These are phyloP conservation scores for Skeletonema potamos DNA, from an alignment of 108 stramenopile genomes.

Conservation along the genomic window DNA sequence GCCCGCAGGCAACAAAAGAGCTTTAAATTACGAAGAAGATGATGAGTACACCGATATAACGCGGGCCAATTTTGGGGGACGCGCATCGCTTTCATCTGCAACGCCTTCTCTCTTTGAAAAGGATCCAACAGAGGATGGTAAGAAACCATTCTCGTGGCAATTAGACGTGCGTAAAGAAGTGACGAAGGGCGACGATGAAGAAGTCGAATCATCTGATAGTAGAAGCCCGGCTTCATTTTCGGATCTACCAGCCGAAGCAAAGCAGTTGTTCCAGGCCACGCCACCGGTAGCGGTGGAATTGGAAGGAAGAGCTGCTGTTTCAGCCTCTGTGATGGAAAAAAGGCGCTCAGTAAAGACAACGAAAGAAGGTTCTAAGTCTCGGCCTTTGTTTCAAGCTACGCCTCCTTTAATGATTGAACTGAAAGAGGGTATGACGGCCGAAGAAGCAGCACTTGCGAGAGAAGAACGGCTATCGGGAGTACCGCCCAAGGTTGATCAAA, in stretches of 20 bases:
- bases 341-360: background rate
- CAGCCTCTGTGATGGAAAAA: background rate
- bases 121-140: background rate
- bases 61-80: background rate
- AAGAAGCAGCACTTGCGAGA: background rate
- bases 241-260: background rate
- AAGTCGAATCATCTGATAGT: background rate
- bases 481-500: background rate
- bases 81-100: background rate
- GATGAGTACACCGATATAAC: background rate
- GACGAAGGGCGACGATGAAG: too few species aligned
- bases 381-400: background rate
- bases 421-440: constrained; percentile 4
- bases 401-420: background rate
- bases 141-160: background rate
- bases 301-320: background rate
- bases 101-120: background rate
- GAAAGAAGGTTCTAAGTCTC: background rate
- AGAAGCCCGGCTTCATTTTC: background rate
- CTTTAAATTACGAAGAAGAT: background rate
- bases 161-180: background rate
- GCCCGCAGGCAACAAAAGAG: background rate
- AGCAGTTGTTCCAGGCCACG: background rate
- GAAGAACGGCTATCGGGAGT: background rate
- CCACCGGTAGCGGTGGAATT: background rate